Evolutionary conservation across 352 stramenopile species (phyloP), one percentile per base, ranked within the genome.

Genomic region (Pythium grandisporangium): DNA sequence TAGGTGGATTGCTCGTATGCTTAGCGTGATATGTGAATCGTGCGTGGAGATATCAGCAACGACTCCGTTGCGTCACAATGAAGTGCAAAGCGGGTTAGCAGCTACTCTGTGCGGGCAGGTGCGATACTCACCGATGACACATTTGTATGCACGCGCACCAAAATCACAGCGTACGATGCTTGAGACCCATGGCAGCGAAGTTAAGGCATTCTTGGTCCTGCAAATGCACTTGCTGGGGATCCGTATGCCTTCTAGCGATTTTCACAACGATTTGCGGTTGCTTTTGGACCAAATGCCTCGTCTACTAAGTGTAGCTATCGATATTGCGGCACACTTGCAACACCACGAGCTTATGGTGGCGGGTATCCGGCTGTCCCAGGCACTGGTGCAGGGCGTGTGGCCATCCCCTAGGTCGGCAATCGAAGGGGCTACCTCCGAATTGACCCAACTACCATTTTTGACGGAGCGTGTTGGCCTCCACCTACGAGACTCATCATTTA

Each of bases 231-330:
- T 99, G 42, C 74, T 88, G 51, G 79, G 83, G 11, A 61, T 88
- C 26, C 74, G 82, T 13, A 73, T 99, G 53, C 96, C 97, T 2
- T 98, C 98, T 19, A 98, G 80, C 45, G 96, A 99, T 61, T 99
- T 98, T 57, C 74, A 85, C 16, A 99, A 98, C 48, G 97, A 99
- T 56, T 88, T 97, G 19, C 90, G 88, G 16, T 89, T 75, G 41
- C 73, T 99, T 22, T 59, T 99, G 32, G 96, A 99, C 46, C 95
- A 99, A 45, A 47, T 97, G 14, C 80, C 93, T 19, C 89, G 96
- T 27, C 54, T 99, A 23, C 59, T 99, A 5, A 94, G 94, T 33
- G 95, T 96, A 2, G 64, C 88, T 21, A 84, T 97, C 30, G 88
- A 97, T 37, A 75, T 98, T 21, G 80, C 75, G 6, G 84, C 77